A percentile compares a stretch with the other conserved stretches of the same genome.
phyloP scores from a whole-genome alignment of 1,284 basidiomycete genomes.

The Tetrapyrgos nigripes region DNA sequence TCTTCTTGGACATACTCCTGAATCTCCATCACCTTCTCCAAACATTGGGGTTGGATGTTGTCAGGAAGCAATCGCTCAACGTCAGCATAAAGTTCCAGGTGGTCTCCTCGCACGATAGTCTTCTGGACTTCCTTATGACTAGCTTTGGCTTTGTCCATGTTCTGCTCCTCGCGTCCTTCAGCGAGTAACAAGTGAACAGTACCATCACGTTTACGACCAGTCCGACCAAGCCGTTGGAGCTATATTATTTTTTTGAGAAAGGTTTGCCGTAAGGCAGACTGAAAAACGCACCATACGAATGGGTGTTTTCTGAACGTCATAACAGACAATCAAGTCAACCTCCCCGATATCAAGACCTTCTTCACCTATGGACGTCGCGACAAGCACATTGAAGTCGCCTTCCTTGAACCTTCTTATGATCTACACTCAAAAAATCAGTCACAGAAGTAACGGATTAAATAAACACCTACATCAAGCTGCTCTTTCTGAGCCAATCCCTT shows the following conservation, averaged over 20 bases:
- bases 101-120: constrained; percentile 84
- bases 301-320: constrained; percentile 96
- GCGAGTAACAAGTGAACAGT: constrained; percentile 93
- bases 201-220: constrained; percentile 93
- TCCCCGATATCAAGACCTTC: constrained; percentile 99
- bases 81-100: constrained; percentile 92
- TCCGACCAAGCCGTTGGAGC: constrained; percentile 96
- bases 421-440: constrained; percentile 43
- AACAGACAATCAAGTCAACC: constrained; percentile 97
- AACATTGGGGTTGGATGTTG: constrained; percentile 75
- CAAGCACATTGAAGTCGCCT: constrained; percentile 91
- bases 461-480: constrained; percentile 76
- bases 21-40: constrained; percentile 86
- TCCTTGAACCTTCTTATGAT: constrained; percentile 87
- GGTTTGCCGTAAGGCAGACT: background rate
- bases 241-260: constrained; percentile 36
- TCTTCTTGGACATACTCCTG: constrained; percentile 71
- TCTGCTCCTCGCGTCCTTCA: constrained; percentile 89
- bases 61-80: constrained; percentile 88
- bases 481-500: constrained; percentile 93
- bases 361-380: constrained; percentile 97
- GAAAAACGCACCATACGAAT: constrained; percentile 85
- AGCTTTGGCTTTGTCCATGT: constrained; percentile 90
- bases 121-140: constrained; percentile 92
- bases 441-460: constrained; percentile 2